phyloP scores from a whole-genome alignment of 345 rosid genomes.

The Camelina neglecta region DNA sequence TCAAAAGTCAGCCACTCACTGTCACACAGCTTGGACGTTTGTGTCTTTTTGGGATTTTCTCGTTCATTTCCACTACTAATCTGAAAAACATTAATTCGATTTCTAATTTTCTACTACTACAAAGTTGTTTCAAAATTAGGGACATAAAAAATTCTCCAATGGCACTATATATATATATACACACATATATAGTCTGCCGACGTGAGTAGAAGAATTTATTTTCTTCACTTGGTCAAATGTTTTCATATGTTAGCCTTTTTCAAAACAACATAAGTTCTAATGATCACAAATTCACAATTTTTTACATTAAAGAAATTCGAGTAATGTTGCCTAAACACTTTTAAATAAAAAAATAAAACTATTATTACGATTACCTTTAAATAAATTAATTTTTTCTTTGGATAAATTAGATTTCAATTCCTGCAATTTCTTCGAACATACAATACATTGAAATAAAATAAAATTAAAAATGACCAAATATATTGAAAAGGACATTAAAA shows the following conservation, averaged over 20 bases:
- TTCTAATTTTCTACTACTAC: not conserved
- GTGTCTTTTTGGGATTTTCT: not conserved
- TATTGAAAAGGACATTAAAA: constrained; percentile 6
- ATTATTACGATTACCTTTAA: not conserved
- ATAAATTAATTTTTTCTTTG: not conserved
- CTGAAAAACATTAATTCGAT: constrained; percentile 1
- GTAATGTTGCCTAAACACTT: not conserved
- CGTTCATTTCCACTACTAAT: constrained; percentile 5
- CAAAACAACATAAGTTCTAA: not conserved
- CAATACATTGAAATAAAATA: not conserved
- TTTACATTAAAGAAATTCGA: not conserved
- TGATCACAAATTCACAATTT: not conserved
- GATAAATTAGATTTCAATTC: not conserved
- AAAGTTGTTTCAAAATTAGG: constrained; percentile 18
- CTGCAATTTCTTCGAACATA: not conserved
- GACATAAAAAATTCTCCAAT: not conserved
- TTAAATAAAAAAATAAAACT: not conserved
- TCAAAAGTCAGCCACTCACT: constrained; percentile 15
- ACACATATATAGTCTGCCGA: not conserved
- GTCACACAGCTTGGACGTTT: constrained; percentile 2
- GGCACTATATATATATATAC: not conserved
- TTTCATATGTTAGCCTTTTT: not conserved
- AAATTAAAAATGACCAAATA: not conserved
- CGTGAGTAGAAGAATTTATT: not conserved
- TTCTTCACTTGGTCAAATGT: constrained; percentile 29